phyloP scores from a whole-genome alignment of 148 eudicot species.

The Silene latifolia region DNA sequence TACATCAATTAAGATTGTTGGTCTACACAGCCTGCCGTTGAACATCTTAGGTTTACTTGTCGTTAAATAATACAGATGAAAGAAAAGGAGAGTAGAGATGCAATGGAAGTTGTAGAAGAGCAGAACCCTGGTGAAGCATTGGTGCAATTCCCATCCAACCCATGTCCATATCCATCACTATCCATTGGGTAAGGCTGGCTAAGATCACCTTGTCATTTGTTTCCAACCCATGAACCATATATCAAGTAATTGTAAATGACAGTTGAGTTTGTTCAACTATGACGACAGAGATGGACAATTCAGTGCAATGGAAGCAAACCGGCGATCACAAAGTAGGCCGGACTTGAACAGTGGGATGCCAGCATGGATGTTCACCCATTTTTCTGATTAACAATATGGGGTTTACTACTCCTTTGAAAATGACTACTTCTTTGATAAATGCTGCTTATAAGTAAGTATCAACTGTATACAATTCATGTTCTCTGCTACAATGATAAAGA shows the following conservation, averaged over 20 bases:
- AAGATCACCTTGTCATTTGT: neutral
- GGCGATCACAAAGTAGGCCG: constrained; percentile 19
- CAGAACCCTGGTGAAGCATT: constrained; percentile 28
- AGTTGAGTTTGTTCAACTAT: neutral
- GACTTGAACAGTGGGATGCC: constrained; percentile 35
- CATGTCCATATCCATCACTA: constrained; percentile 31
- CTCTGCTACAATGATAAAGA: too few relatives aligned
- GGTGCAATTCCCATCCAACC: constrained; percentile 16
- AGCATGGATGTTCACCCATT: constrained; percentile 56
- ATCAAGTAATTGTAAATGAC: too few relatives aligned
- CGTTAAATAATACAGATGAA: constrained; percentile 37
- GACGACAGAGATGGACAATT: constrained; percentile 31
- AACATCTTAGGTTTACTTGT: neutral
- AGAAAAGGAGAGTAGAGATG: constrained; percentile 39
- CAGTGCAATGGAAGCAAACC: neutral
- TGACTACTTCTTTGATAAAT: too few relatives aligned
- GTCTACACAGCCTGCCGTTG: too few relatives aligned
- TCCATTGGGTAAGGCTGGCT: constrained; percentile 46
- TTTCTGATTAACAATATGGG: constrained; percentile 13
- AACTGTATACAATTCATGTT: too few relatives aligned
- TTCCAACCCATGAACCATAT: neutral
- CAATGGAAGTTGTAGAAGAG: constrained; percentile 20
- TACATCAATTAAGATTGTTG: too few relatives aligned
- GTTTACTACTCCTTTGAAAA: too few relatives aligned
- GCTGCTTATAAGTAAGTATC: too few relatives aligned